A percentile compares a stretch with the other conserved stretches of the same genome.
Conservation (phyloP, 257 asterid species). For the Nicotiana obtusifolia region DNA sequence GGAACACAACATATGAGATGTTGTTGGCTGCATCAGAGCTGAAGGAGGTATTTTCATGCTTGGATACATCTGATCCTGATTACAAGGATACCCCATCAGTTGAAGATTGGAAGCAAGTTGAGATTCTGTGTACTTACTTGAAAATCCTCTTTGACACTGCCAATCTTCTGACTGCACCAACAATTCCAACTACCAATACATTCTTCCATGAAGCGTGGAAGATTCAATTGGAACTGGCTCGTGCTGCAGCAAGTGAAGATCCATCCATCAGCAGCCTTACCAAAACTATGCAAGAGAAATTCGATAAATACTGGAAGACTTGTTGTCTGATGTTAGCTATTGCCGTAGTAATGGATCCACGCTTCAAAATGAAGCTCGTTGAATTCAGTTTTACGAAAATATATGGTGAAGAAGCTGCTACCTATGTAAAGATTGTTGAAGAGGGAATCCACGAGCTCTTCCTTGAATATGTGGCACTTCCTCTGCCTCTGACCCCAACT, state of each 20-base stretch:
- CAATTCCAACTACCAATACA: conserved; percentile 62
- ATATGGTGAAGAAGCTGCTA: conserved; percentile 61
- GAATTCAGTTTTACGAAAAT: conserved; percentile 82
- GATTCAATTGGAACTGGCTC: conserved; percentile 79
- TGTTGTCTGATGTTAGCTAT: conserved; percentile 71
- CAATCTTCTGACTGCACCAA: conserved; percentile 42
- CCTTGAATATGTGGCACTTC: conserved; percentile 64
- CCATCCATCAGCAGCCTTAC: conserved; percentile 49
- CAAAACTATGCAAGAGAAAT: conserved; percentile 69
- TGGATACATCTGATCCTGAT: conserved; percentile 76
- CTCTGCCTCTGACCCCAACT: conserved; percentile 51
- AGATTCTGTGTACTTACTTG: conserved; percentile 52
- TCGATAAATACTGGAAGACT: conserved; percentile 77
- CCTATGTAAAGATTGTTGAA: conserved; percentile 56
- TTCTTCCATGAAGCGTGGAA: conserved; percentile 98
- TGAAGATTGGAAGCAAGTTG: conserved; percentile 76
- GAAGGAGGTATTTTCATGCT: conserved; percentile 82
- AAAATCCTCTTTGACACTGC: conserved; percentile 80
- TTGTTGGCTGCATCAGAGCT: conserved; percentile 68
- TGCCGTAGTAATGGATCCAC: conserved; percentile 94
- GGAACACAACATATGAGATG: conserved; percentile 97
- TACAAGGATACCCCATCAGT: conserved; percentile 52
- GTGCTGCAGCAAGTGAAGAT: conserved; percentile 64
- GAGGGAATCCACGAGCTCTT: conserved; percentile 89
- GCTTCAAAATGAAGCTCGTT: conserved; percentile 91